These are phyloP conservation scores for Drechslerella coelobrocha DNA, from an alignment of 2,329 filamentous ascomycete genomes.

Conservation along the genomic window DNA sequence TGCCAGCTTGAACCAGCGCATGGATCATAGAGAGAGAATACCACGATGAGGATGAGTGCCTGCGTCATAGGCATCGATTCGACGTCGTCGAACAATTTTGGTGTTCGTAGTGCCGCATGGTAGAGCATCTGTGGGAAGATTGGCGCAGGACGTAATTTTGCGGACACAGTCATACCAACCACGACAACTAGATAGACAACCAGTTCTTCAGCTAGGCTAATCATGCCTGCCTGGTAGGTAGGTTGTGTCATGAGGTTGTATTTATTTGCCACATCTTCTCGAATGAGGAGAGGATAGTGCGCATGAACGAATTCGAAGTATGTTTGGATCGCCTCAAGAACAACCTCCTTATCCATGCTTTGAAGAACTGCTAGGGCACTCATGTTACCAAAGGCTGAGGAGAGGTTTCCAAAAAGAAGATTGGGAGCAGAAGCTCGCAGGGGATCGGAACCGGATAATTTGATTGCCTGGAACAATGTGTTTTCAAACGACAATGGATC, in stretches of 20 bases:
- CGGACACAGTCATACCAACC: constrained; percentile 39
- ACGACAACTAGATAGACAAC: constrained; percentile 42
- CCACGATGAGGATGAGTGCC: constrained; percentile 43
- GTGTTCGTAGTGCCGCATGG: constrained; percentile 21
- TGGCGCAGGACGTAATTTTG: constrained; percentile 19
- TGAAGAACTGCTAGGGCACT: constrained; percentile 23
- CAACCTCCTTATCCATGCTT: constrained; percentile 19
- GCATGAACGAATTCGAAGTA: constrained; percentile 48
- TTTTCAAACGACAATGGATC: constrained; percentile 45
- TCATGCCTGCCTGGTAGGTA: constrained; percentile 26
- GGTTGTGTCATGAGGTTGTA: constrained; percentile 37
- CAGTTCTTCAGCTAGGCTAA: constrained; percentile 32
- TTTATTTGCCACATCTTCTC: constrained; percentile 39
- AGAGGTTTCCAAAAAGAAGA: constrained; percentile 34
- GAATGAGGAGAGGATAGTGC: constrained; percentile 32
- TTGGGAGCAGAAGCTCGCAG: constrained; percentile 41
- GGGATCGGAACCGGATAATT: constrained; percentile 32
- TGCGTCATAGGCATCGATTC: constrained; percentile 39
- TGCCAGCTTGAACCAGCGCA: constrained; percentile 47
- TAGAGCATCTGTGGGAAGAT: constrained; percentile 45
- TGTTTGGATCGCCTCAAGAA: constrained; percentile 21
- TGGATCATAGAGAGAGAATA: constrained; percentile 45
- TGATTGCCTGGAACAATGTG: constrained; percentile 40
- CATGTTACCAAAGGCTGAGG: constrained; percentile 11
- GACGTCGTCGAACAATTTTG: constrained; percentile 24